These are phyloP conservation scores for Lecanicillium sp. DNA, from an alignment of 2,329 filamentous ascomycete species.

Conservation along the genomic window DNA sequence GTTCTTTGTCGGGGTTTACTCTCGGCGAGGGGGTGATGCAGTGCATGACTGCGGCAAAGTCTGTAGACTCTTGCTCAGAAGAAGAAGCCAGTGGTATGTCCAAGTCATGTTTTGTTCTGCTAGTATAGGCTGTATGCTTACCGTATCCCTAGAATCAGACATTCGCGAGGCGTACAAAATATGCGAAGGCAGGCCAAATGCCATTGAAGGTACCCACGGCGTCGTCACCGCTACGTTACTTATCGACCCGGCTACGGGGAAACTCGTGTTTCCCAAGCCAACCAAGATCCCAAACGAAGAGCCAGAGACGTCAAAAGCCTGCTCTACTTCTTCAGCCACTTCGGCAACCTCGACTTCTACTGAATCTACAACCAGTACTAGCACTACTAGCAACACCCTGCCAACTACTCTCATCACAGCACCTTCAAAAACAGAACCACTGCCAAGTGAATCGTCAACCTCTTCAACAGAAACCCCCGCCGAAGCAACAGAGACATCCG, in stretches of 20 bases:
- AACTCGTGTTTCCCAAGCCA: neutral
- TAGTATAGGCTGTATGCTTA: too few species aligned
- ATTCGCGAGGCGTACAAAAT: slow-evolving; percentile 41
- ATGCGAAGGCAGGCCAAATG: slow-evolving; percentile 42
- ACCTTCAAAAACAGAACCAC: neutral
- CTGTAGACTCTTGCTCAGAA: slow-evolving; percentile 41
- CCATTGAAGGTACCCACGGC: slow-evolving; percentile 48
- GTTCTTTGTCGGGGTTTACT: slow-evolving; percentile 54
- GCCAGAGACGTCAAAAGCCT: too few species aligned
- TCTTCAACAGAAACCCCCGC: slow-evolving; percentile 11
- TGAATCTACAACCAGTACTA: slow-evolving; percentile 3
- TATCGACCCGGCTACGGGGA: slow-evolving; percentile 17
- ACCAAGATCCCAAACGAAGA: too few species aligned
- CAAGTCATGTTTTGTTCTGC: too few species aligned
- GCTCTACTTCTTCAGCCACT: neutral
- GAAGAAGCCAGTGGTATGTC: slow-evolving; percentile 29
- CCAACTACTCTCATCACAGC: slow-evolving; percentile 3
- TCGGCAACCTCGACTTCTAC: slow-evolving; percentile 1
- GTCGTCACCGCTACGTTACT: slow-evolving; percentile 51
- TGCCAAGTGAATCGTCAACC: neutral
- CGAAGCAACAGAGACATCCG: slow-evolving; percentile 7
- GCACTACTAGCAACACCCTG: slow-evolving; percentile 1
- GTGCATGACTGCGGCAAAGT: slow-evolving; percentile 50
- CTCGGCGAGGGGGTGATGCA: slow-evolving; percentile 63
- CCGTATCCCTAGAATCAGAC: too few species aligned